A percentile compares a stretch with the other conserved stretches of the same genome.
These are phyloP conservation scores for Globisporangium alternatum DNA, from an alignment of 352 stramenopile species.

Conservation along the genomic window DNA sequence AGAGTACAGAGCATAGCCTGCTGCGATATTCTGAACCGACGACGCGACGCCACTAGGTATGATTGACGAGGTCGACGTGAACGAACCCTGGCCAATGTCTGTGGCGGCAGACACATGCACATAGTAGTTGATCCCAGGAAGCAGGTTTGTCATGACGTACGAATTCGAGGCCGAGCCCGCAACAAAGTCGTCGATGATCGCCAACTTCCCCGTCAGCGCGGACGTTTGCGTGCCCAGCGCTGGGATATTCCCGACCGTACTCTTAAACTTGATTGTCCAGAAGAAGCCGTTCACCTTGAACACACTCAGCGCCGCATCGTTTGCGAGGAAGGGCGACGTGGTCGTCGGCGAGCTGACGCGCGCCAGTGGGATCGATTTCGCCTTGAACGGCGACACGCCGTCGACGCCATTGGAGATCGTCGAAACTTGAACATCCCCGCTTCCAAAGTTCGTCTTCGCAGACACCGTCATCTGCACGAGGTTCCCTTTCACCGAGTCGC, in stretches of 20 bases:
- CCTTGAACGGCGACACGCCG: constrained; percentile 25
- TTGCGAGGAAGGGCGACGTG: constrained; percentile 34
- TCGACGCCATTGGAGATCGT: constrained; percentile 33
- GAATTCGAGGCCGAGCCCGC: constrained; percentile 31
- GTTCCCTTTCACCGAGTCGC: constrained; percentile 36
- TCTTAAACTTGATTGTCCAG: constrained; percentile 82
- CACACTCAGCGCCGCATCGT: constrained; percentile 34
- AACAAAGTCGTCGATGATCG: constrained; percentile 43
- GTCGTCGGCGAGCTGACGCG: constrained; percentile 22
- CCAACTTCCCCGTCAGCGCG: constrained; percentile 25
- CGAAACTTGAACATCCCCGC: constrained; percentile 27
- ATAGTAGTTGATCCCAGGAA: constrained; percentile 68
- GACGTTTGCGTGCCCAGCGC: constrained; percentile 31
- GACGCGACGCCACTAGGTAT: constrained; percentile 47
- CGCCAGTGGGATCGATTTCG: constrained; percentile 55
- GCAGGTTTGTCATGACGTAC: constrained; percentile 45
- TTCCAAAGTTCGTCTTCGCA: constrained; percentile 25
- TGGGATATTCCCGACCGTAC: constrained; percentile 64
- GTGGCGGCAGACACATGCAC: constrained; percentile 57
- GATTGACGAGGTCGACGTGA: constrained; percentile 32
- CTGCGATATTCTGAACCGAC: constrained; percentile 44
- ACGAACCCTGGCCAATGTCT: constrained; percentile 50
- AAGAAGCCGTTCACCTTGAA: constrained; percentile 80
- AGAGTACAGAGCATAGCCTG: constrained; percentile 56
- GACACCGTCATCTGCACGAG: constrained; percentile 24